Evolutionary conservation across 2,329 filamentous ascomycete genomes (phyloP), one percentile per base, ranked within the genome.

Genomic region (Metarhizium anisopliae): DNA sequence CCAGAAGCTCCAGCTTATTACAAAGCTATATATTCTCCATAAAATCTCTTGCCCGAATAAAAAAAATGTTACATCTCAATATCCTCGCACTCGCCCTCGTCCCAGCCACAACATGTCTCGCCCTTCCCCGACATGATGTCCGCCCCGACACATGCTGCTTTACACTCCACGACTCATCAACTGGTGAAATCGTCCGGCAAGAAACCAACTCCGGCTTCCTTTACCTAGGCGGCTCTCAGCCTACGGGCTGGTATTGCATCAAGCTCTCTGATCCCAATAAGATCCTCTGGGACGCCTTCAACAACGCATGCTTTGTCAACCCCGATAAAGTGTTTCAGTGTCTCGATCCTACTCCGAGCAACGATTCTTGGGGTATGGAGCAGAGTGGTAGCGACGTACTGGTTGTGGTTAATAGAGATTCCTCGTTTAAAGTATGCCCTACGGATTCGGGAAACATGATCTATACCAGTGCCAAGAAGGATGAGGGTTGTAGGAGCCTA

Each of bases 261-360:
- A 53, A 70, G 32, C 55, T 65, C 13, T 56, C 62, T 25, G 54
- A 63, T 45, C 8, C 58, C 0, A 61, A 60, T n/a, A 60, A 64
- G 2, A 54, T 68, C 4, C 62, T 71, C 10, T 60, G 59, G 16
- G 68, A 71, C 42, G 55, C 55, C 38, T 57, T 55, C 56, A 61
- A 64, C 59, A 69, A 67, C 53, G 66, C 69, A n/a, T 71, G 69
- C 59, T 68, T 69, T 56, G 56, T 70, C 56, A 55, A 58, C 47
- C 59, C 61, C 16, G 56, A 61, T 25, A 59, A 61, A 18, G 56
- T 60, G 20, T 59, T 71, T 43, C 63, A 67, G 52, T 71, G 69
- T 8, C 64, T 69, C 42, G 68, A 71, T 50, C 63, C 63, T 18
- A 70, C 61, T 2, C 66, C 64, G 1, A 67, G 68, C 18, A 58